Conservation (phyloP, 208 protist genomes). For the Spongospora subterranea region DNA sequence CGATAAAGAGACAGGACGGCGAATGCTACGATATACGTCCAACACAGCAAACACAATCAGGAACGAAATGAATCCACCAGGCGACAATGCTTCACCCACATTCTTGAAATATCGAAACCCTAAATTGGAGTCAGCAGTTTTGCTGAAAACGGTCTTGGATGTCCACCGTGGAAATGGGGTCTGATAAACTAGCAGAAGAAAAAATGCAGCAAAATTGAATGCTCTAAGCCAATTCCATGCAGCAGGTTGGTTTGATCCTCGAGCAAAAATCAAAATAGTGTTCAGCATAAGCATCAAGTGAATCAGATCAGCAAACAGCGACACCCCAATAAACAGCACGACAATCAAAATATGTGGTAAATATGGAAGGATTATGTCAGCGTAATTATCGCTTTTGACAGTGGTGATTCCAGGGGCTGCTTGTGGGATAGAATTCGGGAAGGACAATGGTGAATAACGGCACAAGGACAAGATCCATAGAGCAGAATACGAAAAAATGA, state of each 20-base stretch:
- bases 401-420: too few relatives aligned
- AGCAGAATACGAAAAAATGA: neutral
- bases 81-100: neutral
- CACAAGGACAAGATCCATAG: neutral
- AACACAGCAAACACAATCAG: neutral
- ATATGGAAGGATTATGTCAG: neutral
- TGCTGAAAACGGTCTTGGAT: neutral
- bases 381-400: too few relatives aligned
- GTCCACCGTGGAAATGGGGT: neutral
- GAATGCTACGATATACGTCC: neutral
- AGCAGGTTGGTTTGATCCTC: neutral
- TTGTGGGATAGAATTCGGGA: too few relatives aligned
- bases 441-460: neutral
- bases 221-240: neutral
- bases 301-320: neutral
- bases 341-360: neutral
- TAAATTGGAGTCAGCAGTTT: neutral
- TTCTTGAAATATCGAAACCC: neutral
- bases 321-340: neutral
- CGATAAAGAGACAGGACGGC: neutral
- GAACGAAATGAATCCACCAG: neutral
- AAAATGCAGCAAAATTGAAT: neutral
- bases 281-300: slow-evolving; percentile 17
- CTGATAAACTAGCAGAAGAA: slow-evolving; percentile 26
- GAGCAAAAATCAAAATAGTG: neutral